Conservation (phyloP, 345 rosid genomes). For the Arabis hirsuta region DNA sequence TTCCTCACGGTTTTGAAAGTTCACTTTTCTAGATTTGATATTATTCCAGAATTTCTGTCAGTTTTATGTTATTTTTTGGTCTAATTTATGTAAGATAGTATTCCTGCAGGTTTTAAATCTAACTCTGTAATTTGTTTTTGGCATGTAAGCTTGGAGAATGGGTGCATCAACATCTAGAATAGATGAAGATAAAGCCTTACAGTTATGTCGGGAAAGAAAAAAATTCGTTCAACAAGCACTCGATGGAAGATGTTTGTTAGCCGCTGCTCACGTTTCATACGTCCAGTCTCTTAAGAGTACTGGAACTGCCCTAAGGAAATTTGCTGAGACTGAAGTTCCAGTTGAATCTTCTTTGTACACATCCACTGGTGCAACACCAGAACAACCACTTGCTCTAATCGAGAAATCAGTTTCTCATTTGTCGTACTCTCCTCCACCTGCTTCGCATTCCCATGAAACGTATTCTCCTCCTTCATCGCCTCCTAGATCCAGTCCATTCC, state of each 20-base stretch:
- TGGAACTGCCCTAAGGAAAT: conserved; percentile 72
- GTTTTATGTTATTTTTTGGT: neutral
- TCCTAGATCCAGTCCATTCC: conserved; percentile 57
- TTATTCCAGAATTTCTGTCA: neutral
- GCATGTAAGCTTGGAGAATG: conserved; percentile 48
- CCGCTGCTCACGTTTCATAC: conserved; percentile 75
- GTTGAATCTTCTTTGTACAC: conserved; percentile 75
- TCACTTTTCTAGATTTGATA: neutral
- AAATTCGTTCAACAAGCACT: conserved; percentile 86
- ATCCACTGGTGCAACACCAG: conserved; percentile 82
- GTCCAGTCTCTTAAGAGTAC: conserved; percentile 73
- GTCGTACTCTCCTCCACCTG: conserved; percentile 66
- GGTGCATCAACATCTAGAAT: conserved; percentile 71
- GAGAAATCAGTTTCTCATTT: conserved; percentile 67
- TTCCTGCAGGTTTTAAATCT: conserved; percentile 15
- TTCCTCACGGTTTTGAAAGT: neutral
- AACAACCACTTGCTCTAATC: conserved; percentile 64
- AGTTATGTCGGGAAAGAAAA: conserved; percentile 88
- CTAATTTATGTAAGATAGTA: neutral
- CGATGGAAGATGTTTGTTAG: conserved; percentile 87
- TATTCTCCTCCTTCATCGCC: conserved; percentile 71
- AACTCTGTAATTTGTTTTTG: conserved; percentile 2
- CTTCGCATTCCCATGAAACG: conserved; percentile 58
- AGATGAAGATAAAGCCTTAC: conserved; percentile 88
- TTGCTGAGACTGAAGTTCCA: conserved; percentile 81